Percentiles rank a stretch among this genome's conserved stretches.
phyloP scores from a whole-genome alignment of 257 asterid genomes.

The Salvia hispanica region DNA sequence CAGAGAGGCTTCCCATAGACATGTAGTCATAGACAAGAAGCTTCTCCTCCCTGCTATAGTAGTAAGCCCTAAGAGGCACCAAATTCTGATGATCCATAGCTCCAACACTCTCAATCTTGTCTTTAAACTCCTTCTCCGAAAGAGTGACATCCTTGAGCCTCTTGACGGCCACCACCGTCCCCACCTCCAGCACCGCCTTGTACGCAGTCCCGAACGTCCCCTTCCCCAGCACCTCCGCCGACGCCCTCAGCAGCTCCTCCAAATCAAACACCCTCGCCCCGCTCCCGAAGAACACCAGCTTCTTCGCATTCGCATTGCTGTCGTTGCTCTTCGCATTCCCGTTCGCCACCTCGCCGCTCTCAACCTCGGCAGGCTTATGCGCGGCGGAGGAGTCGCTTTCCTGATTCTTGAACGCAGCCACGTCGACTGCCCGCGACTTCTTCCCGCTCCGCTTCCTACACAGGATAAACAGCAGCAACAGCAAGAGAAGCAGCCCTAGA shows the following conservation, averaged over 20 bases:
- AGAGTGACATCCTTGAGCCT: constrained; percentile 76
- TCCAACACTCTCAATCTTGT: constrained; percentile 72
- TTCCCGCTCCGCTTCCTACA: constrained; percentile 66
- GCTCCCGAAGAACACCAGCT: constrained; percentile 51
- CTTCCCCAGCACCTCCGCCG: constrained; percentile 71
- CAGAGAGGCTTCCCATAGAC: constrained; percentile 94
- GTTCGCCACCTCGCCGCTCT: constrained; percentile 22
- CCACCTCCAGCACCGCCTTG: constrained; percentile 85
- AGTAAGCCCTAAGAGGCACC: constrained; percentile 86
- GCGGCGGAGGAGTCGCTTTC: constrained; percentile 41
- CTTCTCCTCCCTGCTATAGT: constrained; percentile 82
- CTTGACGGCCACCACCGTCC: constrained; percentile 83
- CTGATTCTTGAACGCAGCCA: constrained; percentile 51
- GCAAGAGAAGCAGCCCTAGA: constrained; percentile 49
- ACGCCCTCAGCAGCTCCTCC: constrained; percentile 65
- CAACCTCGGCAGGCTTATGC: constrained; percentile 39
- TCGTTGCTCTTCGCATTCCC: constrained; percentile 31
- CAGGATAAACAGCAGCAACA: constrained; percentile 52
- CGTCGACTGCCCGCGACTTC: constrained; percentile 55
- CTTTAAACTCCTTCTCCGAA: constrained; percentile 64
- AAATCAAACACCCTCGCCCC: constrained; percentile 51
- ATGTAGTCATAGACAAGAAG: constrained; percentile 85
- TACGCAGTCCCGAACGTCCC: constrained; percentile 72
- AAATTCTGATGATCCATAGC: constrained; percentile 73
- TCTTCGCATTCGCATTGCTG: constrained; percentile 34